Percentiles rank a stretch among this genome's conserved stretches.
These are phyloP conservation scores for Teunomyces cretensis DNA, from an alignment of 805 yeast species.

Conservation along the genomic window DNA sequence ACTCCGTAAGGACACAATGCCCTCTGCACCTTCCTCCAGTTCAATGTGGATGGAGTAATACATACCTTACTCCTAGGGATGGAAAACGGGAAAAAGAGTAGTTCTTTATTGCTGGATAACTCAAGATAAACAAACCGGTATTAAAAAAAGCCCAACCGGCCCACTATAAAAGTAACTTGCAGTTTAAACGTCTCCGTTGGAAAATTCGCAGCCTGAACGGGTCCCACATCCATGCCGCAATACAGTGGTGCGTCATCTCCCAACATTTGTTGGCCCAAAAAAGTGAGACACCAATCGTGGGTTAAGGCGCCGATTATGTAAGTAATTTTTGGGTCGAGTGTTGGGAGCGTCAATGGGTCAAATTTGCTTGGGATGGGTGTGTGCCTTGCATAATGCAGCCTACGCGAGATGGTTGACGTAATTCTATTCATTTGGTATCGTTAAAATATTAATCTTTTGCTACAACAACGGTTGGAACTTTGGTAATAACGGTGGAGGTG, in stretches of 20 bases:
- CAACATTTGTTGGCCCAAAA: conserved; percentile 19
- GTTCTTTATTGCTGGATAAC: not conserved
- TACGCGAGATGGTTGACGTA: no score
- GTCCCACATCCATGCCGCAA: not conserved
- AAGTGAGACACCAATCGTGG: conserved; percentile 4
- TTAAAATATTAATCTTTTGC: no score
- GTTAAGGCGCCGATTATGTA: conserved; percentile 7
- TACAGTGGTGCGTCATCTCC: conserved; percentile 7
- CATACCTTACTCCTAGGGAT: conserved; percentile 4
- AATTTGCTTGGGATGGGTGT: no score
- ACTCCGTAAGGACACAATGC: no score
- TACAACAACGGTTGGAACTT: conserved; percentile 32
- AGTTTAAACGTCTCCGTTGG: not conserved
- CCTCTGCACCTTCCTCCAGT: no score
- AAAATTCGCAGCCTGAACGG: conserved; percentile 3
- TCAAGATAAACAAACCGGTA: conserved; percentile 1
- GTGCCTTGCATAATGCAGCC: not conserved
- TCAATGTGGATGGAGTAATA: not conserved
- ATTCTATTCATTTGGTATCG: not conserved
- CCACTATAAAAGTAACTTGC: not conserved
- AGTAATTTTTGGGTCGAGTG: conserved; percentile 5
- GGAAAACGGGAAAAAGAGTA: conserved; percentile 3
- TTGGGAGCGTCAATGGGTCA: not conserved
- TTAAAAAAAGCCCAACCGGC: not conserved
- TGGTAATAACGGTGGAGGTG: conserved; percentile 27